Base-by-base conservation (phyloP, 441 rosid species). In the Erodium moschatum region DNA sequence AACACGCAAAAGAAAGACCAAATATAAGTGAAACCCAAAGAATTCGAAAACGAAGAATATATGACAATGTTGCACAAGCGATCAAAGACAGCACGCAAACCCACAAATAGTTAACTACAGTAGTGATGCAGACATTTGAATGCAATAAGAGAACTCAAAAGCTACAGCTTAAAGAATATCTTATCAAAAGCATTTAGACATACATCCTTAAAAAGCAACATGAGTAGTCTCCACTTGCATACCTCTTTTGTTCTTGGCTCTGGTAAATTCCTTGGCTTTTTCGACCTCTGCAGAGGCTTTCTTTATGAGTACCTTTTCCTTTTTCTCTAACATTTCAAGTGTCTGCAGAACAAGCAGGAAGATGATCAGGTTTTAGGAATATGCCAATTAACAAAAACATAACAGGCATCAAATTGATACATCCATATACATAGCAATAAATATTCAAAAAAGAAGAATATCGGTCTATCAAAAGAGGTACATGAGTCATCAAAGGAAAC, bases 301-400 rank as follows among this genome's bases (percentile, higher is more conserved):
- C 80, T 86, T 92, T 15, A 78, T 15, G 0, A 92, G 90, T 5
- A 92, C 90, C 50, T 88, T 89, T 83, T 92, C 97, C 79, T 89
- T 92, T 67, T 92, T 92, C 95, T 92, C 97, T 6, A 92, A 78
- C 96, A 92, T 89, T 80, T 89, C 97, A 69, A 89, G 92, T 1
- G 96, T 89, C 97, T 92, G 73, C n/a, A 16, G 29, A 48, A 44
- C 66, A 15, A 35, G 72, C n/a, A 64, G 33, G 31, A 69, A 50
- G 70, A 5, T 3, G 10, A 4, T 44, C 38, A 52, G 29, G 6
- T 24, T 21, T 46, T 15, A 74, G 20, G 19, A 40, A 46, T 27
- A 66, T 3, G 68, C 18, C 66, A 71, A 54, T 61, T 8, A n/a
- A 13, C n/a, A n/a, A n/a, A n/a, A n/a, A n/a, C n/a, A n/a, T n/a